phyloP scores from a whole-genome alignment of 257 asterid species.

The Linaria vulgaris region DNA sequence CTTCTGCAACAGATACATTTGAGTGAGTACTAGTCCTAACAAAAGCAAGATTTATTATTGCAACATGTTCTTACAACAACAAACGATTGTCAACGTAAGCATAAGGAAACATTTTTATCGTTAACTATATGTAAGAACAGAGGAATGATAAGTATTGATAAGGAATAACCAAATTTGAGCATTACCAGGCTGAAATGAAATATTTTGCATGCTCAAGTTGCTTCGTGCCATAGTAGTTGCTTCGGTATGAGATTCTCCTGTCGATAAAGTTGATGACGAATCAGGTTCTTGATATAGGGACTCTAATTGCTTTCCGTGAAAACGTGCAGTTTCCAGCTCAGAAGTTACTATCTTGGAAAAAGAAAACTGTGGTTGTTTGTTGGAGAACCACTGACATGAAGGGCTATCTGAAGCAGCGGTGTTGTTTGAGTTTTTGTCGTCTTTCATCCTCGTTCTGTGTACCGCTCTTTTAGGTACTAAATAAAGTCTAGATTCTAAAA shows the following conservation, averaged over 20 bases:
- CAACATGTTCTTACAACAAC: too few relatives aligned
- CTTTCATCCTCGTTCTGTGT: conserved; percentile 43
- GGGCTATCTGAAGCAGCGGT: conserved; percentile 31
- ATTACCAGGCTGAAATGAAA: conserved; percentile 47
- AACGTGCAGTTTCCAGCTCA: conserved; percentile 25
- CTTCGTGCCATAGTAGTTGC: conserved; percentile 34
- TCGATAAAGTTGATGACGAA: conserved; percentile 50
- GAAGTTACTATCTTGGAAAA: conserved; percentile 32
- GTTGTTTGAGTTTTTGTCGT: conserved; percentile 32
- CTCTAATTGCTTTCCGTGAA: conserved; percentile 38
- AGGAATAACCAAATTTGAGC: background rate
- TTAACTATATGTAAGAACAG: too few relatives aligned
- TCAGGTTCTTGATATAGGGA: conserved; percentile 47
- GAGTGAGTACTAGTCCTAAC: background rate
- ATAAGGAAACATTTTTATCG: background rate
- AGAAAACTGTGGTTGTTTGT: conserved; percentile 33
- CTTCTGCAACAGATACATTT: background rate
- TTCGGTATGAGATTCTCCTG: conserved; percentile 41
- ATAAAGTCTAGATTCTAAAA: conserved; percentile 18
- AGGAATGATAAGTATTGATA: too few relatives aligned
- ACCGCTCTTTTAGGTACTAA: conserved; percentile 14
- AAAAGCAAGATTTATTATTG: background rate
- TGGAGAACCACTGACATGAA: conserved; percentile 46
- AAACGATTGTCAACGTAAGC: background rate
- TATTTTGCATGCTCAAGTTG: conserved; percentile 35